Conservation (phyloP, 768 basidiomycete genomes). For the Kockovaella imperatae region DNA sequence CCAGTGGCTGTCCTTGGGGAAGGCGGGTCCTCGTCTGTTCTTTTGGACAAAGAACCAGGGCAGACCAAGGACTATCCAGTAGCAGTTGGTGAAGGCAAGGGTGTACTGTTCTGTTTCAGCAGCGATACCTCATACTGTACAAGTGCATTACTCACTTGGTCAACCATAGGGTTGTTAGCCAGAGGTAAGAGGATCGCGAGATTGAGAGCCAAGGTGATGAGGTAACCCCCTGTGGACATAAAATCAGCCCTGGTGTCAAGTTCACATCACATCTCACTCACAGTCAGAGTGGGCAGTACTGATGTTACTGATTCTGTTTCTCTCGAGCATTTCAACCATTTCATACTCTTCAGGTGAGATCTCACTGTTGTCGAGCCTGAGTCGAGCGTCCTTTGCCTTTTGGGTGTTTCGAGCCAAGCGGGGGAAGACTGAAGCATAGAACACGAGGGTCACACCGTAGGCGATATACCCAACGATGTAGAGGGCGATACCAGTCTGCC, state of each 20-base stretch:
- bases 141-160: slow-evolving; percentile 47
- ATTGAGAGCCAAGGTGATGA: slow-evolving; percentile 59
- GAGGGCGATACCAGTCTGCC: slow-evolving; percentile 68
- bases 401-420: slow-evolving; percentile 70
- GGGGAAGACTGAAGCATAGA: slow-evolving; percentile 71
- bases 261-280: slow-evolving; percentile 37
- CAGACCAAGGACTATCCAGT: slow-evolving; percentile 60
- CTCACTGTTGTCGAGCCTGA: slow-evolving; percentile 56
- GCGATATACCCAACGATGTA: slow-evolving; percentile 72
- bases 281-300: slow-evolving; percentile 51
- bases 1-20: slow-evolving; percentile 54
- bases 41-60: slow-evolving; percentile 70
- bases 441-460: slow-evolving; percentile 63
- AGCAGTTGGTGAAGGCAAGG: slow-evolving; percentile 39
- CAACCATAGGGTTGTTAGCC: slow-evolving; percentile 54
- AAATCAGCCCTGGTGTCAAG: slow-evolving; percentile 46
- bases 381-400: slow-evolving; percentile 54
- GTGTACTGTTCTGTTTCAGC: slow-evolving; percentile 4
- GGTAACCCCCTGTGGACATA: slow-evolving; percentile 60
- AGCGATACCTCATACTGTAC: background rate
- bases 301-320: slow-evolving; percentile 77
- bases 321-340: slow-evolving; percentile 66
- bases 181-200: slow-evolving; percentile 63
- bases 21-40: slow-evolving; percentile 56
- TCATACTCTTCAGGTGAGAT: slow-evolving; percentile 61